Conservation (phyloP, 345 rosid genomes). For the Syzygium aromaticum region DNA sequence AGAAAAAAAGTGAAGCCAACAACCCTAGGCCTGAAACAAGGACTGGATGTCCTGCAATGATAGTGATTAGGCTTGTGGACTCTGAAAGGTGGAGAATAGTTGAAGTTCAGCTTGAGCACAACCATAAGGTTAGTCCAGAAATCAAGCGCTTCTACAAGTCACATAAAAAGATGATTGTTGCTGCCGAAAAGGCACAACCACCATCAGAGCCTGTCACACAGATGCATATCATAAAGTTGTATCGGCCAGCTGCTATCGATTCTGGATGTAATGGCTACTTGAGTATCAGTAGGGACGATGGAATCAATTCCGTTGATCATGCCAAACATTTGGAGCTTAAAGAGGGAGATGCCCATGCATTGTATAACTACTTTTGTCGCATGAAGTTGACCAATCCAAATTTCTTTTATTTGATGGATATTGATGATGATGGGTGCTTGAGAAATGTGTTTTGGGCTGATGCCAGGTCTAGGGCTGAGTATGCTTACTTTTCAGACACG, state of each 20-base stretch:
- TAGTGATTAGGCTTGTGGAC: constrained; percentile 56
- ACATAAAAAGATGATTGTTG: constrained; percentile 50
- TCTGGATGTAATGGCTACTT: constrained; percentile 12
- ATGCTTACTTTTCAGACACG: constrained; percentile 28
- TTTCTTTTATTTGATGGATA: constrained; percentile 48
- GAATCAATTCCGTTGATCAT: constrained; percentile 16
- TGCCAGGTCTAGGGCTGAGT: constrained; percentile 34
- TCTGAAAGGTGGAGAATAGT: constrained; percentile 68
- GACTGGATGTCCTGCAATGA: constrained; percentile 85
- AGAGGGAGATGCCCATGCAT: constrained; percentile 35
- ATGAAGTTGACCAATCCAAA: constrained; percentile 49
- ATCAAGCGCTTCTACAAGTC: constrained; percentile 58
- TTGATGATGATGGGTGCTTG: constrained; percentile 29
- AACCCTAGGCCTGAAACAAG: constrained; percentile 69
- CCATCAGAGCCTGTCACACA: constrained; percentile 32
- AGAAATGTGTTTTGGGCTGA: constrained; percentile 56
- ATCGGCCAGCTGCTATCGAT: constrained; percentile 21
- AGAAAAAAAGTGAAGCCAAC: constrained; percentile 59
- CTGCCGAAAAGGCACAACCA: constrained; percentile 24
- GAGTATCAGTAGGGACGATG: constrained; percentile 20
- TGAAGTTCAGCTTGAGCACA: constrained; percentile 72
- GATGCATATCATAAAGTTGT: constrained; percentile 37
- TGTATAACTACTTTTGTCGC: constrained; percentile 34
- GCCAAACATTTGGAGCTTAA: constrained; percentile 35
- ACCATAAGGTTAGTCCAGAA: constrained; percentile 60